A percentile compares a stretch with the other conserved stretches of the same genome.
These are phyloP conservation scores for Termitomyces sp. DNA, from an alignment of 768 basidiomycete genomes.

Conservation along the genomic window DNA sequence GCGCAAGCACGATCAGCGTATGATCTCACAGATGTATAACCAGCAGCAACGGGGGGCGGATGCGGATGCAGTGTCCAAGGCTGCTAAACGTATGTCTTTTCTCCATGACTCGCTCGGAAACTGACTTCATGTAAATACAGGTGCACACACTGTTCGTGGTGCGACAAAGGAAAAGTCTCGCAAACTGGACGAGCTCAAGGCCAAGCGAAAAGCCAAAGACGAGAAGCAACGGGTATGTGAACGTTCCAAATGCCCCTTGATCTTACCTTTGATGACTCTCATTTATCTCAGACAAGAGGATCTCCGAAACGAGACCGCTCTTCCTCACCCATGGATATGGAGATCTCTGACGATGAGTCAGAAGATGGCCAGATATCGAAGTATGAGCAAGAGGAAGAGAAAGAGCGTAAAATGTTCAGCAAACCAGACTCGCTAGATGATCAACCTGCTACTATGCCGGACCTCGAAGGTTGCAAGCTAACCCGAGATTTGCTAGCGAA, in stretches of 20 bases:
- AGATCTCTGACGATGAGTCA: slow-evolving; percentile 80
- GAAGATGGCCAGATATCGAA: slow-evolving; percentile 78
- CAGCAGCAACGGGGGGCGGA: slow-evolving; percentile 47
- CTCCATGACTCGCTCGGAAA: not conserved
- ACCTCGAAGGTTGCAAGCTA: slow-evolving; percentile 59
- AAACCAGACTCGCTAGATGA: slow-evolving; percentile 40
- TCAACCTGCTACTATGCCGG: slow-evolving; percentile 46
- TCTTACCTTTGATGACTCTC: not conserved
- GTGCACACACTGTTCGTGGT: slow-evolving; percentile 69
- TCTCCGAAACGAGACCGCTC: slow-evolving; percentile 69
- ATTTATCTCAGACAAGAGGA: slow-evolving; percentile 33
- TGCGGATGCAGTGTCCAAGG: slow-evolving; percentile 59
- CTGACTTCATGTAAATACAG: slow-evolving; percentile 29
- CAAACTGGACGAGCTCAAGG: slow-evolving; percentile 82
- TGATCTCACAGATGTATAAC: slow-evolving; percentile 70
- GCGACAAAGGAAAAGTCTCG: slow-evolving; percentile 76
- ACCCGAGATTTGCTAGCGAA: slow-evolving; percentile 69
- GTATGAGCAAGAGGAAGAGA: slow-evolving; percentile 70
- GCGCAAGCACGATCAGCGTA: slow-evolving; percentile 61
- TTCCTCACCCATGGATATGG: slow-evolving; percentile 83
- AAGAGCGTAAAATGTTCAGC: slow-evolving; percentile 45
- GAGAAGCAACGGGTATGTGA: slow-evolving; percentile 74
- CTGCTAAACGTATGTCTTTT: slow-evolving; percentile 64
- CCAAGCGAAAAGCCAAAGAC: slow-evolving; percentile 81
- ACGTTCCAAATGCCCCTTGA: not conserved